Percentiles rank a stretch among this genome's conserved stretches.
phyloP scores from a whole-genome alignment of 73 alveolate genomes.

The Urostyla sp. region DNA sequence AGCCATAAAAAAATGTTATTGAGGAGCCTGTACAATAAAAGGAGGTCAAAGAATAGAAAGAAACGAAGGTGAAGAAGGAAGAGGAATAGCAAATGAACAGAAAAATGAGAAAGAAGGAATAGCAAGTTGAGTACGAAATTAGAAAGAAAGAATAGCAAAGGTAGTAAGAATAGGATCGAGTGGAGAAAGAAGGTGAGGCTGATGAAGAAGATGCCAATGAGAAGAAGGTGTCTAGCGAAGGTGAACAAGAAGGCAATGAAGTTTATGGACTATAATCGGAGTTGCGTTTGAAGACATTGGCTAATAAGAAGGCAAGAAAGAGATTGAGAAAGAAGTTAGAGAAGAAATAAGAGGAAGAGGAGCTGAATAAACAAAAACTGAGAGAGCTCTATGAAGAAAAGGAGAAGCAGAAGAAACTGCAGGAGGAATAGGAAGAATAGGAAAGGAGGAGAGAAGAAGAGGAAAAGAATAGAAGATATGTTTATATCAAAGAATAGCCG shows the following conservation, averaged over 20 bases:
- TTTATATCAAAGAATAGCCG: neutral
- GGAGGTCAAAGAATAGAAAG: constrained; percentile 9
- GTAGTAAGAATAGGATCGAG: neutral
- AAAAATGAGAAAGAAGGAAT: neutral
- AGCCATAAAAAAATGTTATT: neutral
- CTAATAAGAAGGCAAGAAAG: neutral
- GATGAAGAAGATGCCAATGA: constrained; percentile 13
- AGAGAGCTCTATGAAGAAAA: constrained; percentile 18
- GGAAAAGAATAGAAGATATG: constrained; percentile 1
- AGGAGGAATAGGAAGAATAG: neutral
- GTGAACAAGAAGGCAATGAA: neutral
- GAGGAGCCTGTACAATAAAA: neutral
- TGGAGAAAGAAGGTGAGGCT: neutral
- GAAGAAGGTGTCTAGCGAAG: neutral
- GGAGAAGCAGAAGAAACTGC: neutral
- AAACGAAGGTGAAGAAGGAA: neutral
- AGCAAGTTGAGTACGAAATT: neutral
- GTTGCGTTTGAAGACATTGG: constrained; percentile 6
- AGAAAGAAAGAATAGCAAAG: neutral
- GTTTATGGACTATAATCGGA: constrained; percentile 15
- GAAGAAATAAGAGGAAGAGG: constrained; percentile 8
- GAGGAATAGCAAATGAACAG: neutral
- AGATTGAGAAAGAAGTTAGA: constrained; percentile 15
- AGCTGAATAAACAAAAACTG: neutral
- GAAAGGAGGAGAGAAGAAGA: constrained; percentile 1